Evolutionary conservation across 2,329 filamentous ascomycete genomes (phyloP).

Genomic region (Alternaria sp.): DNA sequence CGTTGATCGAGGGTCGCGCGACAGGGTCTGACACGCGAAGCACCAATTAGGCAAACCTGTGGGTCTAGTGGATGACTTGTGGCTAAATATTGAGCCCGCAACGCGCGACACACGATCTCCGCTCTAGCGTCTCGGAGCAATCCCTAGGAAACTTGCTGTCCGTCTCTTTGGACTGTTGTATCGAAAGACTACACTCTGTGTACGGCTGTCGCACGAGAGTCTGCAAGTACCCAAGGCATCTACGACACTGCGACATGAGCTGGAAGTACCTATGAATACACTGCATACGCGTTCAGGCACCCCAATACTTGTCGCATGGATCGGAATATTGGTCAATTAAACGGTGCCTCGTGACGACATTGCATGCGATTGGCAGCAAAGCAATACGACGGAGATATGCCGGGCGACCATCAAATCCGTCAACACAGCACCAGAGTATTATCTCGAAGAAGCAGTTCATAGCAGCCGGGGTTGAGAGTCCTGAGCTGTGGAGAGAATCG

Average conservation of each 20-base stretch:
- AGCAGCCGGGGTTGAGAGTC: neutral
- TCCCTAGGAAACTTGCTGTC: neutral
- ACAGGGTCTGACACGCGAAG: neutral
- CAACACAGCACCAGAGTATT: neutral
- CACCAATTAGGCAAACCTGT: neutral
- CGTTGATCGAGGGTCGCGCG: neutral
- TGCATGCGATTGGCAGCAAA: neutral
- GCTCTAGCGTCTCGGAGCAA: neutral
- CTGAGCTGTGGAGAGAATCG: neutral
- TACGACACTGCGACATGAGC: neutral
- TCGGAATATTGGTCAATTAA: neutral
- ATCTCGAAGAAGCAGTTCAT: neutral
- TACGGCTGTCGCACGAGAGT: neutral
- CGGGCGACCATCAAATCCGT: neutral
- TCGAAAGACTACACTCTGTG: neutral
- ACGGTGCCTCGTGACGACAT: neutral
- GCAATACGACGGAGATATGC: neutral
- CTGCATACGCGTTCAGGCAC: neutral
- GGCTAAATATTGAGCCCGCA: slow-evolving; percentile 5
- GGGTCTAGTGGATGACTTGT: slow-evolving; percentile 1
- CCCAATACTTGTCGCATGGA: neutral
- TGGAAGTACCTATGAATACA: neutral
- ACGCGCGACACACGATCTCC: neutral
- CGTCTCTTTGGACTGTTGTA: neutral
- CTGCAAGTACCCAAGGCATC: neutral